Percentiles rank a stretch among this genome's conserved stretches.
Conservation (phyloP, 2,329 filamentous ascomycete genomes). For the Colletotrichum lentis region DNA sequence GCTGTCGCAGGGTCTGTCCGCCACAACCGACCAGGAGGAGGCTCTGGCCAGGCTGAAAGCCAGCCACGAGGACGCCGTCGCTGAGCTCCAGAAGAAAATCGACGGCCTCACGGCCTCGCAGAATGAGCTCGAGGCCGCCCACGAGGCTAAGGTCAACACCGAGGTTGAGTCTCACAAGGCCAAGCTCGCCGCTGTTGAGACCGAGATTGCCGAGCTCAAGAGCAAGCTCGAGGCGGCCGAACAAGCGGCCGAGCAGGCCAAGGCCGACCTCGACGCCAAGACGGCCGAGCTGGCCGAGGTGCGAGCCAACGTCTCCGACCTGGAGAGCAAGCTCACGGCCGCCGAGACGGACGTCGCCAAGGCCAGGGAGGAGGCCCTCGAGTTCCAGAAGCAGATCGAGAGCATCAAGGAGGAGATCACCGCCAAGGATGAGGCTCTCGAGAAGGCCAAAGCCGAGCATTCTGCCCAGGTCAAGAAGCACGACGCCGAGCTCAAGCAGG, state of each 20-base stretch:
- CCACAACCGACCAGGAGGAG: constrained; percentile 58
- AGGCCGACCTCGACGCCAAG: constrained; percentile 56
- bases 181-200: constrained; percentile 61
- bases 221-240: constrained; percentile 58
- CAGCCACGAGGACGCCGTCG: constrained; percentile 57
- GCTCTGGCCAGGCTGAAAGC: constrained; percentile 60
- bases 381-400: constrained; percentile 59
- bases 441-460: constrained; percentile 60
- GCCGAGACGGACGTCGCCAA: constrained; percentile 54
- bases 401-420: constrained; percentile 56
- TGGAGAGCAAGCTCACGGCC: constrained; percentile 57
- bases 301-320: constrained; percentile 51
- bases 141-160: constrained; percentile 55
- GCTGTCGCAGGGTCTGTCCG: constrained; percentile 56
- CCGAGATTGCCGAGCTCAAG: constrained; percentile 61
- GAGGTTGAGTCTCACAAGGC: constrained; percentile 55
- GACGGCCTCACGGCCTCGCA: constrained; percentile 61
- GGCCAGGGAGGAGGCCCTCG: constrained; percentile 57
- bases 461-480: constrained; percentile 57
- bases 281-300: constrained; percentile 51
- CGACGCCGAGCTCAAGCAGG: constrained; percentile 64
- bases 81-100: constrained; percentile 63
- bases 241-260: constrained; percentile 53
- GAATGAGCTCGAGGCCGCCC: constrained; percentile 54
- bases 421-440: constrained; percentile 59